Conservation (phyloP, 176 grass and related monocot genomes). For the Juncus effusus region DNA sequence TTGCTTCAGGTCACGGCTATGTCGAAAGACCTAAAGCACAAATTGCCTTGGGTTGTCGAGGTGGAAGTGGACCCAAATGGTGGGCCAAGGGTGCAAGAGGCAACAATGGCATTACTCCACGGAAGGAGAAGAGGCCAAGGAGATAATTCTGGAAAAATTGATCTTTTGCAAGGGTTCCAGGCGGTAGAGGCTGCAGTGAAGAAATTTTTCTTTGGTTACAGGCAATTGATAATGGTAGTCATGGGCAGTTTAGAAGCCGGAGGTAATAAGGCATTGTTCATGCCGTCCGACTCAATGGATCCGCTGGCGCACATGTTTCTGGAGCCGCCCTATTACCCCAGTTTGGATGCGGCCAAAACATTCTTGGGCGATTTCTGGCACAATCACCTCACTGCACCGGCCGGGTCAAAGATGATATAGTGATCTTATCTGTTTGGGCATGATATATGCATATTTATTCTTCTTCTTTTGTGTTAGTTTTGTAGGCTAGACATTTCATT, state of each 20-base stretch:
- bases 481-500: slow-evolving; percentile 4
- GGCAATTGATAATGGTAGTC: slow-evolving; percentile 56
- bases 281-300: slow-evolving; percentile 59
- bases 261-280: slow-evolving; percentile 50
- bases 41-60: slow-evolving; percentile 61
- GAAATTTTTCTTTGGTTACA: slow-evolving; percentile 84
- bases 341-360: slow-evolving; percentile 88
- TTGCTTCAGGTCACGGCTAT: slow-evolving; percentile 46
- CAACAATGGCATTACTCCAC: slow-evolving; percentile 84
- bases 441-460: not conserved
- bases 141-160: slow-evolving; percentile 52
- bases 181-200: slow-evolving; percentile 64
- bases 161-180: slow-evolving; percentile 72
- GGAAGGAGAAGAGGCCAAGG: slow-evolving; percentile 54
- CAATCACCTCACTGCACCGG: slow-evolving; percentile 11
- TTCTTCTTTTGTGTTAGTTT: slow-evolving; percentile 11
- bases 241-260: slow-evolving; percentile 64
- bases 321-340: slow-evolving; percentile 87
- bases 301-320: slow-evolving; percentile 73
- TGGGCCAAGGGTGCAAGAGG: slow-evolving; percentile 81
- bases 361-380: slow-evolving; percentile 90
- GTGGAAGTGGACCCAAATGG: slow-evolving; percentile 86
- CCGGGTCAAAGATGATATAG: too few relatives aligned
- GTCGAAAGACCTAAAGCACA: slow-evolving; percentile 60
- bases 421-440: too few relatives aligned